These are phyloP conservation scores for Botrytis medusae DNA, from an alignment of 2,329 filamentous ascomycete genomes.

Conservation along the genomic window DNA sequence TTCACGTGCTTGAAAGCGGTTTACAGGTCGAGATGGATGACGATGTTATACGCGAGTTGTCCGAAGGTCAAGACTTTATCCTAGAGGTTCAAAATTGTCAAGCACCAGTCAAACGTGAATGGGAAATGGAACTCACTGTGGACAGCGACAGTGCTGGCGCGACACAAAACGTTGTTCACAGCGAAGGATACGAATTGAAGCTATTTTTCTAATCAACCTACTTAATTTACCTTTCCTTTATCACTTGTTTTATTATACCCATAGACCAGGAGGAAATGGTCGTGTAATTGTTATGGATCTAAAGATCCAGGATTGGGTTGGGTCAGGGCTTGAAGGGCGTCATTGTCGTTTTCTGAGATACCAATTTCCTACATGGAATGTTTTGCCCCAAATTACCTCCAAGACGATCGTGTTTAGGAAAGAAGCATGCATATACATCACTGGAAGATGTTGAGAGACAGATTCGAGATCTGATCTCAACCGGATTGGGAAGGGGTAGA, in stretches of 20 bases:
- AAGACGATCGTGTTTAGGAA: conserved; percentile 5
- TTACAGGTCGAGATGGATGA: conserved; percentile 87
- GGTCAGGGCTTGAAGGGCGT: conserved; percentile 18
- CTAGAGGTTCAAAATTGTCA: conserved; percentile 43
- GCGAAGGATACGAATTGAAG: conserved; percentile 39
- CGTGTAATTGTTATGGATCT: conserved; percentile 37
- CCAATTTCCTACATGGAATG: conserved; percentile 13
- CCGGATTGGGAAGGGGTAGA: background rate
- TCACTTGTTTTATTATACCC: conserved; percentile 31
- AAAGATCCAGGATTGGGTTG: conserved; percentile 7
- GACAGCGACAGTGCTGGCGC: conserved; percentile 35
- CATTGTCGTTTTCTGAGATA: conserved; percentile 22
- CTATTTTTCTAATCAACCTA: conserved; percentile 39
- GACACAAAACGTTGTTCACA: conserved; percentile 32
- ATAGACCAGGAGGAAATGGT: conserved; percentile 29
- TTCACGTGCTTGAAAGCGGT: conserved; percentile 72
- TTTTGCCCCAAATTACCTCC: conserved; percentile 8
- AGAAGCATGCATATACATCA: conserved; percentile 3
- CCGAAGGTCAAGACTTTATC: conserved; percentile 90
- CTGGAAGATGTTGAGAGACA: conserved; percentile 3
- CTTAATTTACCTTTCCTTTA: conserved; percentile 24
- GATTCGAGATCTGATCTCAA: background rate
- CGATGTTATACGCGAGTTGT: conserved; percentile 78
- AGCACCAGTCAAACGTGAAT: conserved; percentile 52
- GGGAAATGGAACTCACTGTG: conserved; percentile 57